Evolutionary conservation across 2,329 filamentous ascomycete species (phyloP), one percentile per base, ranked within the genome.

Genomic region (Cadophora gregata): DNA sequence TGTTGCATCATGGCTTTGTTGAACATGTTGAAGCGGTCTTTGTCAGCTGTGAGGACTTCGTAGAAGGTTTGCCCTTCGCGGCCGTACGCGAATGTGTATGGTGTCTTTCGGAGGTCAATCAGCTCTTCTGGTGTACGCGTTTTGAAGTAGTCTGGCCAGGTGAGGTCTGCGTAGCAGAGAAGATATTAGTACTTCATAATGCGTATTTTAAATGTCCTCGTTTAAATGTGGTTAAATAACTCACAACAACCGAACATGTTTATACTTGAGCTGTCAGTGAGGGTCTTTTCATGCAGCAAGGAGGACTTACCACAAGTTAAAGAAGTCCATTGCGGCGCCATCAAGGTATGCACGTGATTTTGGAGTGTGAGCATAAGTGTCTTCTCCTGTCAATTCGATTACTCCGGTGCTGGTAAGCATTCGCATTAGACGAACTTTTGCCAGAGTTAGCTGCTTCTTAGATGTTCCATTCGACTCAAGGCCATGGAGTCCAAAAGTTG

Each of bases 361-460:
- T 12, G 66, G 62, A 3, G 68, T 73, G 47, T 72, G 71, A 38
- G 71, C 65, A 56, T 66, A 72, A 1, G 68, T 69, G 31, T 71
- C 68, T 47, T 70, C 67, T 12, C 59, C 69, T 5, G 64, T 69
- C 21, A 66, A 33, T 29, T 59, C 65, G 33, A 69, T 36, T 45
- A 72, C 63, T 19, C 71, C 70, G 50, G 51, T 65, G 10, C 65
- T 66, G 10, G 63, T 66, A 25, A 71, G 63, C 38, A 73, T 67
- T 45, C 70, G 66, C 69, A 73, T 69, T 7, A 70, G 48, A 12
- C 71, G 69, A 7, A 67, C 71, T 73, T 19, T 16, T 19, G 42
- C 31, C 9, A 29, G 31, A 38, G 12, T 62, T 24, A 36, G 33
- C 27, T 29, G 19, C 33, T 47, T 47, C 7, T 21, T 45, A 12